Evolutionary conservation across 2,329 filamentous ascomycete species (phyloP).

Genomic region (Exophiala spinifera): DNA sequence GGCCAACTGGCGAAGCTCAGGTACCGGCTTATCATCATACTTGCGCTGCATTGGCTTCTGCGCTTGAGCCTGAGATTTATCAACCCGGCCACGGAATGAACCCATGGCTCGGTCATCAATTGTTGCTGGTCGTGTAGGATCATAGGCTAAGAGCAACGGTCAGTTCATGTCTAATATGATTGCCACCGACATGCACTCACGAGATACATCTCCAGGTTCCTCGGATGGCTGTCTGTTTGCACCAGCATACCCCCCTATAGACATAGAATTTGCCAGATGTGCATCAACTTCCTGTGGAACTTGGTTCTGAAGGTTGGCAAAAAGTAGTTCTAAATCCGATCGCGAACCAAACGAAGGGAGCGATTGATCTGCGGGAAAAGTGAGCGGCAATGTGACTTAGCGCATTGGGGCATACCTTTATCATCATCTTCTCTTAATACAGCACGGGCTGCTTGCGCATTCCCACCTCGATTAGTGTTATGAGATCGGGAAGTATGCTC

Average conservation of each 20-base stretch:
- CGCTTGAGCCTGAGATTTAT: background rate
- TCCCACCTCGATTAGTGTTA: conserved; percentile 1
- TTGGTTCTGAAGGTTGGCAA: conserved; percentile 18
- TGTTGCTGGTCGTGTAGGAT: conserved; percentile 20
- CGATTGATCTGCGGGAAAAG: conserved; percentile 12
- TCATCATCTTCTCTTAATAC: conserved; percentile 5
- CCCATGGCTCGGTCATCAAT: conserved; percentile 5
- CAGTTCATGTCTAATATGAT: background rate
- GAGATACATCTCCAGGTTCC: conserved; percentile 14
- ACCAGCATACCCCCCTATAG: background rate
- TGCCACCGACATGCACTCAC: conserved; percentile 6
- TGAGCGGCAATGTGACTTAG: conserved; percentile 1
- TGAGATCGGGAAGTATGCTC: conserved; percentile 7
- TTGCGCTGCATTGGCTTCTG: conserved; percentile 10
- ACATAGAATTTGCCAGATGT: background rate
- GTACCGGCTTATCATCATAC: conserved; percentile 32
- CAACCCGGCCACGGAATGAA: conserved; percentile 1
- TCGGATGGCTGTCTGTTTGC: conserved; percentile 3
- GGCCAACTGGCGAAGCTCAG: conserved; percentile 49
- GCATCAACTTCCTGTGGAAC: background rate
- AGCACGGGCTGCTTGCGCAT: conserved; percentile 1
- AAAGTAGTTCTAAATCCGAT: conserved; percentile 22
- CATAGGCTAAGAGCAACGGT: conserved; percentile 16
- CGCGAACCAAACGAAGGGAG: conserved; percentile 24
- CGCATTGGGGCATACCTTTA: conserved; percentile 10